These are phyloP conservation scores for Heritiera littoralis DNA, from an alignment of 345 rosid genomes.

Conservation along the genomic window DNA sequence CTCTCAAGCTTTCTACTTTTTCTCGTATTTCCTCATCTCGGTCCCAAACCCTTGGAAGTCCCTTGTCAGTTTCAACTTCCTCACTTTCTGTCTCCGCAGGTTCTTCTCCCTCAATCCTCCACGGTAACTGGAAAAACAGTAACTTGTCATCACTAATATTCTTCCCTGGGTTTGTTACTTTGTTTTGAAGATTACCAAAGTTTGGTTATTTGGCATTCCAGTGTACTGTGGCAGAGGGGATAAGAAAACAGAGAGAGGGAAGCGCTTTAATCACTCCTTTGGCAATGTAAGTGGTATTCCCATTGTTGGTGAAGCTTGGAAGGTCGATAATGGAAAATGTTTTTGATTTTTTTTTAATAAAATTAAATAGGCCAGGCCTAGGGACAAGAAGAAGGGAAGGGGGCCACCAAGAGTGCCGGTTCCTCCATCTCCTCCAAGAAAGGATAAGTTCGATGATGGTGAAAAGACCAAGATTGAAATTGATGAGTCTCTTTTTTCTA, in stretches of 20 bases:
- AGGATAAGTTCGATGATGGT: slow-evolving; percentile 60
- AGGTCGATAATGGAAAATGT: neutral
- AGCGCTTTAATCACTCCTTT: slow-evolving; percentile 88
- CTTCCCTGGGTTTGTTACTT: neutral
- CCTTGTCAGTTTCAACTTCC: slow-evolving; percentile 35
- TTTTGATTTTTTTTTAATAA: slow-evolving; percentile 10
- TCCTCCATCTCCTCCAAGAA: slow-evolving; percentile 69
- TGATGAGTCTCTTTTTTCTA: slow-evolving; percentile 68
- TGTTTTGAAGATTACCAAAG: neutral
- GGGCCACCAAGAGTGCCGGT: slow-evolving; percentile 71
- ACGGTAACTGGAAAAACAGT: slow-evolving; percentile 25
- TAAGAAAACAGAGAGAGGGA: slow-evolving; percentile 81
- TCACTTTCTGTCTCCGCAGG: slow-evolving; percentile 38
- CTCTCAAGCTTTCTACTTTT: slow-evolving; percentile 17
- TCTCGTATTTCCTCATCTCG: slow-evolving; percentile 50
- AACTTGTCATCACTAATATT: neutral
- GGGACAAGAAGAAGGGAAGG: slow-evolving; percentile 86
- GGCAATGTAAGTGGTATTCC: slow-evolving; percentile 68
- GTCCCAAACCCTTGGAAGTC: slow-evolving; percentile 45
- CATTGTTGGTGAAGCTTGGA: neutral
- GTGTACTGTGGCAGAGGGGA: slow-evolving; percentile 92
- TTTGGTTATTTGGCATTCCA: slow-evolving; percentile 15
- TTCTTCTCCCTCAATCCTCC: slow-evolving; percentile 33
- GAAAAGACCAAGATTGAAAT: slow-evolving; percentile 62
- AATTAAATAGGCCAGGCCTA: slow-evolving; percentile 74